These are phyloP conservation scores for Leccinum subgranulosum DNA, from an alignment of 768 basidiomycete species.

Conservation along the genomic window DNA sequence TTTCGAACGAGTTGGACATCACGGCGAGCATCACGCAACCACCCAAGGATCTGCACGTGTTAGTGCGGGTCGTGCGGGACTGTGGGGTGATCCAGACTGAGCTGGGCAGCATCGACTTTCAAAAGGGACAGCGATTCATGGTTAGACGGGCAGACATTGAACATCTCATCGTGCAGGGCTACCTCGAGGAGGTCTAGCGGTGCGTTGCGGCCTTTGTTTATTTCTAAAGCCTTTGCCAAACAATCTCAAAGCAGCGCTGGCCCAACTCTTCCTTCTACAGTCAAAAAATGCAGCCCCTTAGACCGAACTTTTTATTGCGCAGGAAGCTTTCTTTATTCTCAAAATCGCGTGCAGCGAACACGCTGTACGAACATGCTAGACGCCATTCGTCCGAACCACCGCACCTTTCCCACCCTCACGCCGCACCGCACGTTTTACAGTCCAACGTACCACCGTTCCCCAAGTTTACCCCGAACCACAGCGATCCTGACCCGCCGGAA, in stretches of 20 bases:
- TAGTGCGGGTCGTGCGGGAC: constrained; percentile 83
- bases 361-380: neutral
- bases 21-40: constrained; percentile 78
- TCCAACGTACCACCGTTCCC: constrained; percentile 11
- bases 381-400: constrained; percentile 11
- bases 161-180: constrained; percentile 91
- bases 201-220: constrained; percentile 18
- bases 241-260: constrained; percentile 5
- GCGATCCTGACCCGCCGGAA: constrained; percentile 5
- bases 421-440: neutral
- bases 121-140: constrained; percentile 86
- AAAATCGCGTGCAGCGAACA: neutral
- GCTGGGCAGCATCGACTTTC: constrained; percentile 85
- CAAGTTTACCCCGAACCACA: constrained; percentile 24
- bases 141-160: constrained; percentile 88
- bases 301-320: neutral
- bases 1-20: constrained; percentile 84
- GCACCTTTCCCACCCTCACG: constrained; percentile 11
- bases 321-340: neutral
- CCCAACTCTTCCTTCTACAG: neutral
- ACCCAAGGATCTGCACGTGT: constrained; percentile 86
- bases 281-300: constrained; percentile 11
- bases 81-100: constrained; percentile 93
- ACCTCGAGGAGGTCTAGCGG: constrained; percentile 75
- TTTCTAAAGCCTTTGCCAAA: constrained; percentile 25